Evolutionary conservation across 176 grass and related monocot species (phyloP).

Genomic region (Juncus inflexus): DNA sequence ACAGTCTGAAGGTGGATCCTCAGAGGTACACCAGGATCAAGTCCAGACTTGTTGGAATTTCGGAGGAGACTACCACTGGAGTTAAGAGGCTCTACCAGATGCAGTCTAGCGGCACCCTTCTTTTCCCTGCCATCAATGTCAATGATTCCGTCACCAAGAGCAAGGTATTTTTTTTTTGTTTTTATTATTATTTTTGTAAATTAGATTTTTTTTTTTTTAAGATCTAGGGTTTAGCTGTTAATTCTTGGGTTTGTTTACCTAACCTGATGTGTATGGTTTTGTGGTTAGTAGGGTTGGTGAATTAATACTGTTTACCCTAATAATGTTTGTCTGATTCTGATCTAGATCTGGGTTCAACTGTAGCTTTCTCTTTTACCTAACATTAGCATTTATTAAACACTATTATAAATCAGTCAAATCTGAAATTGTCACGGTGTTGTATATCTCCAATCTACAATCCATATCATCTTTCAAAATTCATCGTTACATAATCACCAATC

Average conservation of each 20-base stretch:
- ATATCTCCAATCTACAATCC: not conserved
- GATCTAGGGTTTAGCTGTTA: constrained; percentile 7
- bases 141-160: constrained; percentile 98
- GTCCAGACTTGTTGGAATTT: constrained; percentile 86
- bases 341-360: constrained; percentile 27
- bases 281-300: not conserved
- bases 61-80: constrained; percentile 93
- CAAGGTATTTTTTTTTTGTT: constrained; percentile 80
- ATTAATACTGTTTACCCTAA: constrained; percentile 11
- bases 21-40: constrained; percentile 92
- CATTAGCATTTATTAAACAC: not conserved
- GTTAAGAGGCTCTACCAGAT: constrained; percentile 93
- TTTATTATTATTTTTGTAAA: too few relatives aligned
- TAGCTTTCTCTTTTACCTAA: constrained; percentile 26
- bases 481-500: not conserved
- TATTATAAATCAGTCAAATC: not conserved
- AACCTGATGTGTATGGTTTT: not conserved
- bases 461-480: not conserved
- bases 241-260: constrained; percentile 14
- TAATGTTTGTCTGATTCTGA: constrained; percentile 2
- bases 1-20: constrained; percentile 66
- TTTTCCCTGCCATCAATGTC: constrained; percentile 92
- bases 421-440: not conserved
- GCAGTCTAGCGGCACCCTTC: constrained; percentile 61
- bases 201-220: constrained; percentile 2